Percentiles rank a stretch among this genome's conserved stretches.
Conservation (phyloP, 148 eudicot species). For the Rhododendron molle region DNA sequence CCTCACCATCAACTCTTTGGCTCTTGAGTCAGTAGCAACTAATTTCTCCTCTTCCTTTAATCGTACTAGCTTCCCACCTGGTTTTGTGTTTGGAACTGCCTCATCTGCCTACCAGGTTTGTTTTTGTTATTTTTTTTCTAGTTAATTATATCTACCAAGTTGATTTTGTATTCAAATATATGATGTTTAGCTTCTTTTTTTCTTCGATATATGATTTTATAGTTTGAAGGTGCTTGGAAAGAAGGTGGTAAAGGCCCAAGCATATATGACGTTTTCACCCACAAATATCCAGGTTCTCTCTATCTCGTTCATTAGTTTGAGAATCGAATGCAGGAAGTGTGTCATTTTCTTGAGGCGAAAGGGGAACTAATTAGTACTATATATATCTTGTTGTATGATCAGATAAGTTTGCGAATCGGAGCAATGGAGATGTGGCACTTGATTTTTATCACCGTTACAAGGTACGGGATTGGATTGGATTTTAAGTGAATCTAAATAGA, state of each 20-base stretch:
- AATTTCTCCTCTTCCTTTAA: background rate
- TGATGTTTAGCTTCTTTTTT: no score
- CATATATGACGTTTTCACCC: background rate
- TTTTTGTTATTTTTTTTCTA: no score
- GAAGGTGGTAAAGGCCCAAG: background rate
- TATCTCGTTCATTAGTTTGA: background rate
- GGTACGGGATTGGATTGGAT: slow-evolving; percentile 2
- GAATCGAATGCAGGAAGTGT: no score
- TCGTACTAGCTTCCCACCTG: background rate
- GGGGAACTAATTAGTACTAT: background rate
- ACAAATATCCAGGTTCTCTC: background rate
- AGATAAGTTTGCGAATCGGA: slow-evolving; percentile 13
- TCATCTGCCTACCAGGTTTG: background rate
- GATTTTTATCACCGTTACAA: slow-evolving; percentile 26
- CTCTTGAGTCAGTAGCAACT: background rate
- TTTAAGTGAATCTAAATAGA: background rate
- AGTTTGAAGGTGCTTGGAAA: slow-evolving; percentile 9
- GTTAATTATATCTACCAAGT: no score
- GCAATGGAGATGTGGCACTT: slow-evolving; percentile 17
- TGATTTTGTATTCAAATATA: background rate
- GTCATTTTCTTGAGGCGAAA: no score
- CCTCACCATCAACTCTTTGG: background rate
- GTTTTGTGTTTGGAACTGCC: background rate
- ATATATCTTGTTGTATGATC: background rate
- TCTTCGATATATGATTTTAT: background rate